These are phyloP conservation scores for Lactifluus subvellereus DNA, from an alignment of 768 basidiomycete species.

Conservation along the genomic window DNA sequence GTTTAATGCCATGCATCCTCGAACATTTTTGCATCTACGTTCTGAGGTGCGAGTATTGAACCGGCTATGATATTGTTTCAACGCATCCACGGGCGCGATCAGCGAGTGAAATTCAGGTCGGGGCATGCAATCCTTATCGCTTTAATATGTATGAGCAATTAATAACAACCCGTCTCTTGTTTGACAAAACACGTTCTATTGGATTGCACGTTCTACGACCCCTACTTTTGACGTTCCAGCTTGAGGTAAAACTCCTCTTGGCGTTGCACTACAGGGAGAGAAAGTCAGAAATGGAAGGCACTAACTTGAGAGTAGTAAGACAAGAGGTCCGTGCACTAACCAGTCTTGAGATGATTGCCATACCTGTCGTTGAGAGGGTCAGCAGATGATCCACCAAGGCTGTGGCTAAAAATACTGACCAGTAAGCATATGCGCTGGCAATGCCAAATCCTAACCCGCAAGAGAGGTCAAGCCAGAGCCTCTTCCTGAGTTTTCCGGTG, in stretches of 20 bases:
- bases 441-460: conserved; percentile 72
- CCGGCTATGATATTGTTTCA: background rate
- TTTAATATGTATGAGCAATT: background rate
- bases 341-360: conserved; percentile 65
- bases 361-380: conserved; percentile 51
- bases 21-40: background rate
- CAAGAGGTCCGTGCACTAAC: conserved; percentile 41
- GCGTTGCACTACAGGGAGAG: conserved; percentile 50
- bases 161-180: background rate
- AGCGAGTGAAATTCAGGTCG: background rate
- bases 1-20: background rate
- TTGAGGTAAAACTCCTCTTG: conserved; percentile 86
- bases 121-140: background rate
- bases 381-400: conserved; percentile 23
- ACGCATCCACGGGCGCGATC: background rate
- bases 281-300: background rate
- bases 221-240: conserved; percentile 57
- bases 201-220: conserved; percentile 22
- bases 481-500: conserved; percentile 89
- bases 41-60: background rate
- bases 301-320: background rate
- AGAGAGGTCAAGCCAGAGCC: conserved; percentile 80
- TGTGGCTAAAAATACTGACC: conserved; percentile 48
- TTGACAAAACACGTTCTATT: conserved; percentile 17
- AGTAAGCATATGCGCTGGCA: conserved; percentile 71